Evolutionary conservation across 2,329 filamentous ascomycete species (phyloP).

Genomic region (Arthrobotrys conoides): DNA sequence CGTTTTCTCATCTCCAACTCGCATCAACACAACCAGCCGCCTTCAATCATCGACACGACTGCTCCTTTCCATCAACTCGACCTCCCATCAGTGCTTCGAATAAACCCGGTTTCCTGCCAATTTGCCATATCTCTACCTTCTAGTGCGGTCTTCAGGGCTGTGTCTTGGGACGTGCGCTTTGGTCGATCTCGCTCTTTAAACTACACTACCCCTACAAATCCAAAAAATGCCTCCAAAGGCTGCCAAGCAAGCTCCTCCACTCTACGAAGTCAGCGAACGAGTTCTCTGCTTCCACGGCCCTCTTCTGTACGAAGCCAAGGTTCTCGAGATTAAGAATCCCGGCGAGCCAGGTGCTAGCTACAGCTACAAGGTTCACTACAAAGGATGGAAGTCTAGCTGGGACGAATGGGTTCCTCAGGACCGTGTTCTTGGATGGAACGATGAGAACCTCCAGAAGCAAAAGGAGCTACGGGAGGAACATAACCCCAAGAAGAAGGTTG

Average conservation of each 20-base stretch:
- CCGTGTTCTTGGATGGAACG: conserved; percentile 91
- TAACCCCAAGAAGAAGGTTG: conserved; percentile 65
- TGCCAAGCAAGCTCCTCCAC: conserved; percentile 69
- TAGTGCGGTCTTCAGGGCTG: not conserved
- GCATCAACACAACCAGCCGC: conserved; percentile 26
- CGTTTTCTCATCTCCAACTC: conserved; percentile 49
- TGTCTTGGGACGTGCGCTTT: not conserved
- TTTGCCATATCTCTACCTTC: not conserved
- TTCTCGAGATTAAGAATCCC: conserved; percentile 80
- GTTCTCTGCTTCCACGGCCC: conserved; percentile 98
- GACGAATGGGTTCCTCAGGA: conserved; percentile 98
- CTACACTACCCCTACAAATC: not conserved
- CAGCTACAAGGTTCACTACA: conserved; percentile 96
- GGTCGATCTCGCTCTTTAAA: conserved; percentile 13
- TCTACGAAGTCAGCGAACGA: conserved; percentile 83
- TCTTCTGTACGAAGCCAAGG: conserved; percentile 96
- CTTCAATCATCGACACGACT: conserved; percentile 46
- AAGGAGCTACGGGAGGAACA: conserved; percentile 76
- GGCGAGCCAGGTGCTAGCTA: conserved; percentile 68
- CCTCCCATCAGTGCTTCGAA: not conserved
- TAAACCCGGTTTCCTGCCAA: not conserved
- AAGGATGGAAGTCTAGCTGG: conserved; percentile 99
- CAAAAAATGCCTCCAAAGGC: conserved; percentile 65
- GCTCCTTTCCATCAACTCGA: not conserved
- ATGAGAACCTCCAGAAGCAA: conserved; percentile 77